These are phyloP conservation scores for Scheffersomyces titani DNA, from an alignment of 1,139 yeast species.

Conservation along the genomic window DNA sequence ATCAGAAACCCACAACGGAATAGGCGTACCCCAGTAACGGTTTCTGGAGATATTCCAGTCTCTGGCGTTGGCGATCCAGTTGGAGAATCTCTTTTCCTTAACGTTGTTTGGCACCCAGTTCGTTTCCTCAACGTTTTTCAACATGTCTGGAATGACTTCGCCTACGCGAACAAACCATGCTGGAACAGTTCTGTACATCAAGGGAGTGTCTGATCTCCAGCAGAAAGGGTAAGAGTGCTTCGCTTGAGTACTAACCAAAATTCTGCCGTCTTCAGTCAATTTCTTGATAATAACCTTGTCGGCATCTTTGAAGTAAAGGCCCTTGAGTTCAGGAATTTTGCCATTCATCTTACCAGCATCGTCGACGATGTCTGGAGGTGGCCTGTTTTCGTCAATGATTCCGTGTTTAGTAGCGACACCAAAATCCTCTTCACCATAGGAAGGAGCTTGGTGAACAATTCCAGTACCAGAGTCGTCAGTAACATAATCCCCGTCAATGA, in stretches of 20 bases:
- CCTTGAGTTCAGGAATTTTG: conserved; percentile 74
- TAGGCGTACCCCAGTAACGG: conserved; percentile 99
- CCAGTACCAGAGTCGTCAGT: conserved; percentile 98
- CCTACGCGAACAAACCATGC: conserved; percentile 96
- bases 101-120: conserved; percentile 93
- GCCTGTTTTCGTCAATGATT: conserved; percentile 63
- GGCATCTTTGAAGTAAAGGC: conserved; percentile 92
- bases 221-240: conserved; percentile 98
- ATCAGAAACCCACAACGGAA: conserved; percentile 96
- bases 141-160: conserved; percentile 86
- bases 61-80: conserved; percentile 98
- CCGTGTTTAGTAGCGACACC: conserved; percentile 76
- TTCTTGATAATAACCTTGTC: conserved; percentile 86
- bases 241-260: conserved; percentile 77
- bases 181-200: conserved; percentile 93
- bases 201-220: conserved; percentile 99
- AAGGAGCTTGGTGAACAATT: conserved; percentile 97
- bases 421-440: conserved; percentile 99
- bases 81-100: conserved; percentile 92
- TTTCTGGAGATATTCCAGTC: conserved; percentile 99
- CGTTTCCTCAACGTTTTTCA: conserved; percentile 80
- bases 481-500: conserved; percentile 80
- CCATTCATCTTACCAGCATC: conserved; percentile 82
- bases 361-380: conserved; percentile 93
- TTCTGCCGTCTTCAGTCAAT: conserved; percentile 74